Evolutionary conservation across 768 basidiomycete species (phyloP), one percentile per base, ranked within the genome.

Genomic region (Lactarius hatsudake): DNA sequence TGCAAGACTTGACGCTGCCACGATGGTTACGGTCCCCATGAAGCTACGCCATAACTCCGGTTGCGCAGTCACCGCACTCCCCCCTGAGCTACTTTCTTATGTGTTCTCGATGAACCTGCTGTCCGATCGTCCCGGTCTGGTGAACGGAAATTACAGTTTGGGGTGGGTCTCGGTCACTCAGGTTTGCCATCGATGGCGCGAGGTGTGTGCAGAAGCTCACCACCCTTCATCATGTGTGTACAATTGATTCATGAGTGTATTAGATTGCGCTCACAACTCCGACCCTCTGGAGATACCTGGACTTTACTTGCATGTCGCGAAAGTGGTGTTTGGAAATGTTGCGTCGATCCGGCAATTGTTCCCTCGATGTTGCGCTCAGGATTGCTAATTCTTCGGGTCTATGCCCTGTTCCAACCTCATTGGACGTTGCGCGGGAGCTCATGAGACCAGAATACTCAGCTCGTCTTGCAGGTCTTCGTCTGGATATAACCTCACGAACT

Each of bases 301-400:
- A 64, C 38, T 59, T 64, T n/a, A 34, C 26, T 1, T 13, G 17
- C 23, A 59, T 64, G 57, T 59, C 48, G 17, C 57, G 26, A 51
- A 64, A 45, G 34, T 64, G 58, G 64, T 65, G 64, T 54, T 42
- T 5, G 1, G 64, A 60, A 38, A 54, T 65, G 30, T 10, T 65
- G 36, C 20, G 64, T 42, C 48, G 64, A 54, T 65, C 64, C 2
- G 53, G 59, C 48, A 60, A 54, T 4, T 59, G 58, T 54, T 54
- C 59, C 20, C 51, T 60, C 18, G 48, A 60, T 28, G 23, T 65
- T 28, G 23, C 58, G 4, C 30, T 65, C 12, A 65, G 48, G 59
- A 15, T 54, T 28, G 40, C 59, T 17, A 40, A 38, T 13, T 17
- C 10, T 12, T 30, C 36, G 38, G 40, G 17, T 32, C 59, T 5